A percentile compares a stretch with the other conserved stretches of the same genome.
These are phyloP conservation scores for Kwoniella shivajii DNA, from an alignment of 1,284 basidiomycete genomes.

Conservation along the genomic window DNA sequence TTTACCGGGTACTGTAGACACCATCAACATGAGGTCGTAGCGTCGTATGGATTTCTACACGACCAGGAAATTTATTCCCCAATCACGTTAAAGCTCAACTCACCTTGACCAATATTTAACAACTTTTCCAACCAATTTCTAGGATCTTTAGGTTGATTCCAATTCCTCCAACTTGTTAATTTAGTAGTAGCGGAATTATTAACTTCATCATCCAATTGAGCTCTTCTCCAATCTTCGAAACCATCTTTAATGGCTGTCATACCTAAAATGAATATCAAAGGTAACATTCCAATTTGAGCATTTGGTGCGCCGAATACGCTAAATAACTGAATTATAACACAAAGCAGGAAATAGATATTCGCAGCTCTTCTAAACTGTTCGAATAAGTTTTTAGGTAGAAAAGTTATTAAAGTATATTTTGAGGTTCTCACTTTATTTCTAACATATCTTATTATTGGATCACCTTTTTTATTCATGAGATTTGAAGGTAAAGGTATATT, in stretches of 20 bases:
- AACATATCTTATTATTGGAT: conserved; percentile 75
- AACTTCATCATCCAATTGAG: conserved; percentile 75
- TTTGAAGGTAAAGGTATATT: conserved; percentile 57
- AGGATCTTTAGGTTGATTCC: conserved; percentile 80
- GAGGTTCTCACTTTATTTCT: conserved; percentile 94
- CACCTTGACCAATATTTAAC: conserved; percentile 57
- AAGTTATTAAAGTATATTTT: conserved; percentile 89
- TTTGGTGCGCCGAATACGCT: conserved; percentile 86
- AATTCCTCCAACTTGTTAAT: conserved; percentile 79
- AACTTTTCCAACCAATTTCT: conserved; percentile 74
- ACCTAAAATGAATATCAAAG: conserved; percentile 80
- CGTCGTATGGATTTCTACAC: neutral
- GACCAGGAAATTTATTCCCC: neutral
- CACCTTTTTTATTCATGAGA: conserved; percentile 59
- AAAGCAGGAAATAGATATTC: conserved; percentile 86
- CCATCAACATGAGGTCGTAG: conserved; percentile 2
- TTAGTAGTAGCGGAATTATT: conserved; percentile 52
- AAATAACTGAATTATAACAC: conserved; percentile 86
- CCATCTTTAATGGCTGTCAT: conserved; percentile 95
- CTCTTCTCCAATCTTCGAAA: conserved; percentile 89
- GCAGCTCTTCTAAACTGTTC: conserved; percentile 90
- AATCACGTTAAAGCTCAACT: conserved; percentile 5
- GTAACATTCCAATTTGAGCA: conserved; percentile 80
- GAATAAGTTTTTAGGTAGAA: conserved; percentile 89
- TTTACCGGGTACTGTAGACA: conserved; percentile 34